Conservation (phyloP, 1,284 basidiomycete genomes). For the Cryptococcus amylolentus region DNA sequence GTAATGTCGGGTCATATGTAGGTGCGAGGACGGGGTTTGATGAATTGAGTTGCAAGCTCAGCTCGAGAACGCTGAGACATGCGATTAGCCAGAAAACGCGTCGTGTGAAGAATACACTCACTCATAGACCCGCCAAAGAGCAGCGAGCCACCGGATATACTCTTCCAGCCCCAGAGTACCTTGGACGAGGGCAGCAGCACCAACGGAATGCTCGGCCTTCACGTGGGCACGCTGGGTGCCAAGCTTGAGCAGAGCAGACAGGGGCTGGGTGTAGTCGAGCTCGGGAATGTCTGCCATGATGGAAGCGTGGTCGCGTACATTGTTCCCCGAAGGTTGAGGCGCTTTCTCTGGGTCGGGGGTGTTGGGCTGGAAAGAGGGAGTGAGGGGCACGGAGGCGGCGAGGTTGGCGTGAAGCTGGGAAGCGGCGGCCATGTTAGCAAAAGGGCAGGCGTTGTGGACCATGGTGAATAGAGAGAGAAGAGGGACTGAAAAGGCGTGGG, state of each 20-base stretch:
- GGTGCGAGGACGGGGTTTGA: slow-evolving; percentile 62
- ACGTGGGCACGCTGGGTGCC: slow-evolving; percentile 63
- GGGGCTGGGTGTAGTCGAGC: slow-evolving; percentile 45
- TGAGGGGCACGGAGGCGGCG: slow-evolving; percentile 6
- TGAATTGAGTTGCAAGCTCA: slow-evolving; percentile 62
- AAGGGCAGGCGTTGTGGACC: slow-evolving; percentile 5
- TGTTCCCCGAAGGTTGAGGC: not conserved
- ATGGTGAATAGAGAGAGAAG: not conserved
- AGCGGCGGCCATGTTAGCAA: slow-evolving; percentile 8
- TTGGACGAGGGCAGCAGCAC: slow-evolving; percentile 60
- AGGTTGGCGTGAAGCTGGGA: slow-evolving; percentile 9
- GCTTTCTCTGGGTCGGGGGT: slow-evolving; percentile 7
- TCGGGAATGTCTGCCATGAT: slow-evolving; percentile 6
- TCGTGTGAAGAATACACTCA: slow-evolving; percentile 49
- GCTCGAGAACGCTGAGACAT: slow-evolving; percentile 59
- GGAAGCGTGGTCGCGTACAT: too few relatives aligned
- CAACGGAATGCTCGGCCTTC: slow-evolving; percentile 59
- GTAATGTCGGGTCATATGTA: slow-evolving; percentile 67
- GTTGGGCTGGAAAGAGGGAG: slow-evolving; percentile 26
- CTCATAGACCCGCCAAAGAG: slow-evolving; percentile 75
- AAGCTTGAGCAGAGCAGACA: slow-evolving; percentile 54
- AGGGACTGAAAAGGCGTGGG: not conserved
- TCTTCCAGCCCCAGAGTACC: slow-evolving; percentile 63
- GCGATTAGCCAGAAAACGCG: not conserved
- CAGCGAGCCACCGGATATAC: slow-evolving; percentile 67